Evolutionary conservation across 1,284 basidiomycete species (phyloP).

Genomic region (Tilletia caries): DNA sequence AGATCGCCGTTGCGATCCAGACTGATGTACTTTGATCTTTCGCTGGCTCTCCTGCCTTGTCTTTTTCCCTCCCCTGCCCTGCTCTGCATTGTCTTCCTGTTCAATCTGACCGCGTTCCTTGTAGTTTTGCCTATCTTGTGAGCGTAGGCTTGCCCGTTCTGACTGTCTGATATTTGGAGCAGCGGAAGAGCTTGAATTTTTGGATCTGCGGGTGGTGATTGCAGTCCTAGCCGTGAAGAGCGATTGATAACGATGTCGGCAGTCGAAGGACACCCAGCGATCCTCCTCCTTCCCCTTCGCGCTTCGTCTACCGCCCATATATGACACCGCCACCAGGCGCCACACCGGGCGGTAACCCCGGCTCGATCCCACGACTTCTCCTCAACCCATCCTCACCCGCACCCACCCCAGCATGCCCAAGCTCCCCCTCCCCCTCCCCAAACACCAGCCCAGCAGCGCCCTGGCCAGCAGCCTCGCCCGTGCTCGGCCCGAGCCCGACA

Average conservation of each 20-base stretch:
- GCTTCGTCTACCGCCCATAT: constrained; percentile 14
- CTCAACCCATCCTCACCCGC: constrained; percentile 7
- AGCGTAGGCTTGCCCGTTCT: too few species aligned
- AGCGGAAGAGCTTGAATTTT: too few species aligned
- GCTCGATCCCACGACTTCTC: constrained; percentile 11
- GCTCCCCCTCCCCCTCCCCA: neutral
- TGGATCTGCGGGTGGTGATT: too few species aligned
- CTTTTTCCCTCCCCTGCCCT: neutral
- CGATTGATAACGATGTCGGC: too few species aligned
- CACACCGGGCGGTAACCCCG: constrained; percentile 21
- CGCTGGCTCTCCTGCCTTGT: too few species aligned
- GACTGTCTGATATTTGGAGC: too few species aligned
- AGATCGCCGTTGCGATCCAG: constrained; percentile 16
- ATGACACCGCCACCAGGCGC: constrained; percentile 25
- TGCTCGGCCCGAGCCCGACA: neutral
- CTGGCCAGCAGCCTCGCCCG: neutral
- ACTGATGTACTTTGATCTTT: neutral
- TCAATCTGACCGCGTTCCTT: too few species aligned
- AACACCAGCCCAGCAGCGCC: neutral
- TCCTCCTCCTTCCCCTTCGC: too few species aligned
- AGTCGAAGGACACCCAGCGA: too few species aligned
- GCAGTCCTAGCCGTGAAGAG: too few species aligned
- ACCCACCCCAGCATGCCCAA: neutral
- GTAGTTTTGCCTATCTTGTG: too few species aligned
- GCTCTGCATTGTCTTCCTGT: too few species aligned